Percentiles rank a stretch among this genome's conserved stretches.
Conservation (phyloP, 2,329 filamentous ascomycete genomes). For the Lanzia echinophila region DNA sequence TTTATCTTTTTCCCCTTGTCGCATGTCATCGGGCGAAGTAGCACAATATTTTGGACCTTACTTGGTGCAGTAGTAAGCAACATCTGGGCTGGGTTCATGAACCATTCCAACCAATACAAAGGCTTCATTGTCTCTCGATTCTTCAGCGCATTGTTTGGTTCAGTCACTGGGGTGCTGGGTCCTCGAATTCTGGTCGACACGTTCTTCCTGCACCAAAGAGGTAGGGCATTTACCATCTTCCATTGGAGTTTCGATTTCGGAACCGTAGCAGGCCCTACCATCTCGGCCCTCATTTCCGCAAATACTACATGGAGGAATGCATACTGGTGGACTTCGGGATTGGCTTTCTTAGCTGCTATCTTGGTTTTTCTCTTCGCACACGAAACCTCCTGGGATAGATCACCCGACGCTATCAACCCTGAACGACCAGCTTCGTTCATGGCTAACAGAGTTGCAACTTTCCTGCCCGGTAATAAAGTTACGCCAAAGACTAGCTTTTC, state of each 20-base stretch:
- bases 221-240: conserved; percentile 34
- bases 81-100: conserved; percentile 36
- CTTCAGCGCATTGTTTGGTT: conserved; percentile 37
- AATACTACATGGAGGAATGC: conserved; percentile 32
- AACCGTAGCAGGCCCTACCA: conserved; percentile 32
- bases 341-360: conserved; percentile 31
- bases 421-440: conserved; percentile 19
- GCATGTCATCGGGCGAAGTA: conserved; percentile 32
- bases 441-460: conserved; percentile 27
- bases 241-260: conserved; percentile 34
- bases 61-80: conserved; percentile 32
- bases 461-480: conserved; percentile 22
- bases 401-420: conserved; percentile 17
- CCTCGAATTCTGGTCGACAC: conserved; percentile 36
- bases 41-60: conserved; percentile 35
- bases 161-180: conserved; percentile 34
- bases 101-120: conserved; percentile 30
- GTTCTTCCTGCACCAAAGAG: conserved; percentile 39
- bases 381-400: conserved; percentile 34
- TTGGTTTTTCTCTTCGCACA: conserved; percentile 34
- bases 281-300: conserved; percentile 36
- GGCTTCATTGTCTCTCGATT: conserved; percentile 34
- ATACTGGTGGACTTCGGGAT: conserved; percentile 39
- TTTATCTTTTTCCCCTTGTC: conserved; percentile 35
- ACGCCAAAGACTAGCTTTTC: conserved; percentile 1